These are phyloP conservation scores for Geranium brycei DNA, from an alignment of 345 rosid genomes.

Conservation along the genomic window DNA sequence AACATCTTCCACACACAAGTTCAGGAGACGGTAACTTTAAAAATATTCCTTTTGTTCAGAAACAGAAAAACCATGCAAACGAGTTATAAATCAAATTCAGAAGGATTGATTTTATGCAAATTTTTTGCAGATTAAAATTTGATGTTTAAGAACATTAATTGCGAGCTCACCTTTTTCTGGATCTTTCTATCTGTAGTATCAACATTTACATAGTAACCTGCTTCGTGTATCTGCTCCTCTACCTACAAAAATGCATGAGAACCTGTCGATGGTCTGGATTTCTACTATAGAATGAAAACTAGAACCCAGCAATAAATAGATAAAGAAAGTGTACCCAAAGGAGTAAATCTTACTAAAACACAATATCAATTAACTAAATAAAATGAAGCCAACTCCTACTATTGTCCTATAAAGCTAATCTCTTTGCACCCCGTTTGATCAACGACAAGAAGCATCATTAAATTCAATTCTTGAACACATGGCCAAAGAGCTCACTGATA, in stretches of 20 bases:
- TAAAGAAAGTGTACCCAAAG: too few species aligned
- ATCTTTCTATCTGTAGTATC: slow-evolving; percentile 76
- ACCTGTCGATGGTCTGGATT: background rate
- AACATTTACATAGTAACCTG: slow-evolving; percentile 70
- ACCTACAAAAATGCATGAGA: slow-evolving; percentile 33
- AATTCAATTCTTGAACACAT: background rate
- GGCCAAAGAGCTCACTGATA: background rate
- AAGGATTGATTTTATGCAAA: background rate
- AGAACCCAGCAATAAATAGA: background rate
- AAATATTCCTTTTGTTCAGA: too few species aligned
- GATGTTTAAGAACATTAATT: background rate
- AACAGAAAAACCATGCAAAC: too few species aligned
- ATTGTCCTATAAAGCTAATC: too few species aligned
- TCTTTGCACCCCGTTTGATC: background rate
- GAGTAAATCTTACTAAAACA: too few species aligned
- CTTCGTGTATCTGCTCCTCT: slow-evolving; percentile 41
- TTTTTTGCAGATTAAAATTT: background rate
- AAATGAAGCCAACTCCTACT: too few species aligned
- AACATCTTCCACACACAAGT: background rate
- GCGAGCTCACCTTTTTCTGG: slow-evolving; percentile 59
- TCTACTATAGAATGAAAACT: background rate
- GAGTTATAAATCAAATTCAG: too few species aligned
- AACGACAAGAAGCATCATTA: background rate
- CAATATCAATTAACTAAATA: too few species aligned
- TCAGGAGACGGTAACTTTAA: background rate